Evolutionary conservation across 2,329 filamentous ascomycete genomes (phyloP).

Genomic region (Pyricularia sp.): DNA sequence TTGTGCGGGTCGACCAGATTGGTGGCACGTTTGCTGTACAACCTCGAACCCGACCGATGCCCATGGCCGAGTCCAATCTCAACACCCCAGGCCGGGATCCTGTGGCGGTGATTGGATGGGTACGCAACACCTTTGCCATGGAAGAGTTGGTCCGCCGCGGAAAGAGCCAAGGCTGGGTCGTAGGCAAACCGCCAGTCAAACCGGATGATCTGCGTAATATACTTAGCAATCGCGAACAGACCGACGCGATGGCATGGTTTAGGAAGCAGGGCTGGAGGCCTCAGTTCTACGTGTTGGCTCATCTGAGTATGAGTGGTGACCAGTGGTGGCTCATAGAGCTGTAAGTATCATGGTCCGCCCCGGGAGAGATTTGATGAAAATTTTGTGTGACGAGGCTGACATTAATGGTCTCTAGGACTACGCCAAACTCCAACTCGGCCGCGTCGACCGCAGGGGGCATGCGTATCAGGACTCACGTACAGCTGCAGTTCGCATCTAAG

Average conservation of each 20-base stretch:
- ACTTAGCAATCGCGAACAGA: slow-evolving; percentile 50
- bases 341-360: slow-evolving; percentile 30
- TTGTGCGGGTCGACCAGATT: slow-evolving; percentile 63
- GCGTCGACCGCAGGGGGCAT: slow-evolving; percentile 7
- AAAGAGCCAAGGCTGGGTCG: slow-evolving; percentile 55
- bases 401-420: neutral
- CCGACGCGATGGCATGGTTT: slow-evolving; percentile 59
- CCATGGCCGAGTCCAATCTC: slow-evolving; percentile 53
- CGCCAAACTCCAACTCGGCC: neutral
- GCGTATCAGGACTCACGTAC: slow-evolving; percentile 11
- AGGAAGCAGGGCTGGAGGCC: slow-evolving; percentile 61
- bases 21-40: slow-evolving; percentile 68
- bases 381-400: neutral
- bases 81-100: slow-evolving; percentile 48
- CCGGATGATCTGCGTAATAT: slow-evolving; percentile 48
- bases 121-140: slow-evolving; percentile 52
- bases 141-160: slow-evolving; percentile 53
- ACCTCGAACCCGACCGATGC: slow-evolving; percentile 48
- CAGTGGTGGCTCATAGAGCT: slow-evolving; percentile 68
- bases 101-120: slow-evolving; percentile 44
- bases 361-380: neutral
- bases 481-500: slow-evolving; percentile 19
- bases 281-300: slow-evolving; percentile 64
- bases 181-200: slow-evolving; percentile 34
- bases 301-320: slow-evolving; percentile 63